Percentiles rank a stretch among this genome's conserved stretches.
Evolutionary conservation across 176 grass and related monocot genomes (phyloP).

Genomic region (Avena insularis): DNA sequence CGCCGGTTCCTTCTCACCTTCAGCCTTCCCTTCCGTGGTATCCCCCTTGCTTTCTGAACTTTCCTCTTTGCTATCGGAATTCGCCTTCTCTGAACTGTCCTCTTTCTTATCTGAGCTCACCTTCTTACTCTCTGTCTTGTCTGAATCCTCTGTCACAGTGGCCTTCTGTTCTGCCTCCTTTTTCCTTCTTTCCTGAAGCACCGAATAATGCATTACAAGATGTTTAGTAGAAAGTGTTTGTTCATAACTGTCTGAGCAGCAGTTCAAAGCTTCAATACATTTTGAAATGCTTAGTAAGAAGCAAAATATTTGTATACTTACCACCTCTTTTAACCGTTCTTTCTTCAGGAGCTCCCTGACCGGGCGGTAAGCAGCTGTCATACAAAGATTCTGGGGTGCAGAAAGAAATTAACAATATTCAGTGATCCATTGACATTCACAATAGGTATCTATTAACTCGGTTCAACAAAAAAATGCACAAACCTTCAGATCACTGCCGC

Average conservation of each 20-base stretch:
- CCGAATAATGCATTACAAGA: background rate
- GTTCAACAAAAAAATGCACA: conserved; percentile 2
- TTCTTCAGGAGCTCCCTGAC: conserved; percentile 91
- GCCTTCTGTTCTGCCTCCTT: conserved; percentile 46
- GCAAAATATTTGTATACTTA: conserved; percentile 22
- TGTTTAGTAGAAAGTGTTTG: background rate
- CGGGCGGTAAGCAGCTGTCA: conserved; percentile 89
- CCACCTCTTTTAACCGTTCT: conserved; percentile 82
- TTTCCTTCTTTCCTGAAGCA: conserved; percentile 54
- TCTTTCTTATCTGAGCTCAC: conserved; percentile 27
- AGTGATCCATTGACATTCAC: background rate
- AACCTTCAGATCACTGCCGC: conserved; percentile 98
- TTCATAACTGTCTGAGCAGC: background rate
- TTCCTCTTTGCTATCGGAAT: conserved; percentile 14
- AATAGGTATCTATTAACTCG: background rate
- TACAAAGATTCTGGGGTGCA: conserved; percentile 73
- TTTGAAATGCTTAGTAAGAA: background rate
- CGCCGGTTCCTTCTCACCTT: conserved; percentile 37
- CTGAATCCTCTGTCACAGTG: background rate
- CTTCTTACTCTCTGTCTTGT: conserved; percentile 7
- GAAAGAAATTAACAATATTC: background rate
- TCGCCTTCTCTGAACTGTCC: background rate
- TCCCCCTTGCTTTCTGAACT: conserved; percentile 36
- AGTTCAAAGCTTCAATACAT: conserved; percentile 11
- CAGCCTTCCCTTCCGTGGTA: conserved; percentile 34